phyloP scores from a whole-genome alignment of 257 asterid species.

The Solanum sitiens region DNA sequence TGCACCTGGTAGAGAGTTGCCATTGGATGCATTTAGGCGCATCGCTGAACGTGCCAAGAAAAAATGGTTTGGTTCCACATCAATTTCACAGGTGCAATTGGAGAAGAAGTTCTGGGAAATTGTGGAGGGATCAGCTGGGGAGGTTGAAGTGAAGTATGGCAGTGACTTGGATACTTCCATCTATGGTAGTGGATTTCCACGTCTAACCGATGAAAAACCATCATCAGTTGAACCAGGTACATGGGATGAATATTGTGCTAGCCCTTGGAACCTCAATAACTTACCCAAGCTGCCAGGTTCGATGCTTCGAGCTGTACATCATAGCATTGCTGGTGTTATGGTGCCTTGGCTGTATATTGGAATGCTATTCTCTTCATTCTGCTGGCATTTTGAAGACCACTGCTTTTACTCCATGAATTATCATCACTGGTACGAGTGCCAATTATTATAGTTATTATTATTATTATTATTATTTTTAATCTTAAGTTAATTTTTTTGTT shows the following conservation, averaged over 20 bases:
- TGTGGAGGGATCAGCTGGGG: conserved; percentile 86
- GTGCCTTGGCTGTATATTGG: conserved; percentile 96
- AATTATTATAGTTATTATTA: not conserved
- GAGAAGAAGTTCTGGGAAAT: conserved; percentile 97
- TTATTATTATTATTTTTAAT: not conserved
- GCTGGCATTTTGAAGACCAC: conserved; percentile 99
- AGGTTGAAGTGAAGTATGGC: conserved; percentile 90
- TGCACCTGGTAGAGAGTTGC: conserved; percentile 68
- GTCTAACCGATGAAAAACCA: conserved; percentile 39
- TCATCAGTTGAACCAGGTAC: conserved; percentile 39
- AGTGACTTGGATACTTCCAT: conserved; percentile 89
- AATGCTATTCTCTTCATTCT: conserved; percentile 88
- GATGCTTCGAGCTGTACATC: conserved; percentile 79
- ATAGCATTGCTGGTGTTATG: conserved; percentile 93
- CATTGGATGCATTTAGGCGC: conserved; percentile 80
- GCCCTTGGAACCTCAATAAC: conserved; percentile 95
- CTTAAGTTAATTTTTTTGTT: not conserved
- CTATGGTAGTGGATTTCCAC: conserved; percentile 93
- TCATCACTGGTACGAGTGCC: conserved; percentile 70
- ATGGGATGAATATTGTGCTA: conserved; percentile 75
- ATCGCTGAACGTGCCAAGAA: conserved; percentile 80
- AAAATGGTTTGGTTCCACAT: conserved; percentile 76
- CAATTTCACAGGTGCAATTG: conserved; percentile 55
- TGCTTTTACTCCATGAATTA: conserved; percentile 97
- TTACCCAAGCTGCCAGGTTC: conserved; percentile 89